Evolutionary conservation across 2,329 filamentous ascomycete species (phyloP), one percentile per base, ranked within the genome.

Genomic region (Plenodomus tracheiphilus): DNA sequence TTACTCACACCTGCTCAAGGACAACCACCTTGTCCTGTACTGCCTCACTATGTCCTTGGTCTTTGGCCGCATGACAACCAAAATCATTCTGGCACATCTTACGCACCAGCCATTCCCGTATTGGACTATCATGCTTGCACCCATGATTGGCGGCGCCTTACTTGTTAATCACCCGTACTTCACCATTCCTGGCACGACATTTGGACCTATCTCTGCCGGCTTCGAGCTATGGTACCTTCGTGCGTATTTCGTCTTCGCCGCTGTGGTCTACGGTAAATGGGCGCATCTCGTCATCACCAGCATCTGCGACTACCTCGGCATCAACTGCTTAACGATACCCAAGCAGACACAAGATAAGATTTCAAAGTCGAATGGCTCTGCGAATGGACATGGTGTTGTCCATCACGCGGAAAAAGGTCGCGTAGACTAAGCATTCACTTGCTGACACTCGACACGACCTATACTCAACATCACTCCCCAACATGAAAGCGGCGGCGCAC

Each of bases 31-130:
- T 1, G 85, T 95, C 10, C 83, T 97, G 39, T 96, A 96, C 74
- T 97, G 92, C 77, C 75, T 96, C 51, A 96, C 90, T 51, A 88
- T 97, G 80, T 89, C 90, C n/a, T 92, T 97, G 64, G 94, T 97
- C 50, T 97, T 99, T 72, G 94, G 94, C 30, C 88, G 94, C 60
- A 91, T 99, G 87, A 97, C 94, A 0, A 99, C 94, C 34, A 99
- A 97, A 79, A 97, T 97, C 74, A 99, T 99, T 68, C 85, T 99
- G 16, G 93, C 94, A 2, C 94, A 99, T 73, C 80, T 99, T 43
- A 94, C 94, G 2, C 85, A 85, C 55, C 94, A 97, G 72, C 89
- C 93, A 3, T 99, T 97, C 75, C 94, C 94, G 1, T 95, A 89
- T 81, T 97, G 92, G 91, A 97, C 94, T 10, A 82, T 94, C 41